These are phyloP conservation scores for Colletotrichum sp. DNA, from an alignment of 2,329 filamentous ascomycete species.

Conservation along the genomic window DNA sequence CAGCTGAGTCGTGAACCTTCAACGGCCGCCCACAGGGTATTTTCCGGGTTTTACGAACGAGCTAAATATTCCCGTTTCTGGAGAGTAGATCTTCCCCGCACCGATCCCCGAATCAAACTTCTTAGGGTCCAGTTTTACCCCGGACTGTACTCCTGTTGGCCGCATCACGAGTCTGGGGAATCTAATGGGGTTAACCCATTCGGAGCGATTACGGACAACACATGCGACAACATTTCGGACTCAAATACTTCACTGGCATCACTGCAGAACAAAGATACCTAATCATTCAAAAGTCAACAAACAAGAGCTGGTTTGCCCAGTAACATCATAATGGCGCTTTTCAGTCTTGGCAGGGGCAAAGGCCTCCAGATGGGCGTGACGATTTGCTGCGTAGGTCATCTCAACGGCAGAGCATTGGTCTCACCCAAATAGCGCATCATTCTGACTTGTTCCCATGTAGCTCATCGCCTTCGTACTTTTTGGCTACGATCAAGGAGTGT, in stretches of 20 bases:
- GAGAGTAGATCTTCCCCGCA: neutral
- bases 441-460: fast-evolving
- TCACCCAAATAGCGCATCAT: fast-evolving
- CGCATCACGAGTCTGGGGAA: neutral
- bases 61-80: neutral
- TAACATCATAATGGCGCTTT: neutral
- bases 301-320: neutral
- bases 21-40: neutral
- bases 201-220: too few relatives aligned
- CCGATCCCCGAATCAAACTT: neutral
- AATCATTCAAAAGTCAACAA: neutral
- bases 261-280: neutral
- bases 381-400: neutral
- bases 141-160: neutral
- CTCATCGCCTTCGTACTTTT: slow-evolving; percentile 33
- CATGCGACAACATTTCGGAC: neutral
- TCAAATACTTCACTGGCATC: neutral
- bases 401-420: neutral
- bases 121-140: neutral
- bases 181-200: too few relatives aligned
- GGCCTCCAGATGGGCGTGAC: slow-evolving; percentile 1
- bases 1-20: neutral
- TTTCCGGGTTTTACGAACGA: neutral
- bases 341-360: slow-evolving; percentile 1
- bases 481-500: slow-evolving; percentile 55